Percentiles rank a stretch among this genome's conserved stretches.
phyloP scores from a whole-genome alignment of 1,284 basidiomycete genomes.

The Cystobasidium pallidum region DNA sequence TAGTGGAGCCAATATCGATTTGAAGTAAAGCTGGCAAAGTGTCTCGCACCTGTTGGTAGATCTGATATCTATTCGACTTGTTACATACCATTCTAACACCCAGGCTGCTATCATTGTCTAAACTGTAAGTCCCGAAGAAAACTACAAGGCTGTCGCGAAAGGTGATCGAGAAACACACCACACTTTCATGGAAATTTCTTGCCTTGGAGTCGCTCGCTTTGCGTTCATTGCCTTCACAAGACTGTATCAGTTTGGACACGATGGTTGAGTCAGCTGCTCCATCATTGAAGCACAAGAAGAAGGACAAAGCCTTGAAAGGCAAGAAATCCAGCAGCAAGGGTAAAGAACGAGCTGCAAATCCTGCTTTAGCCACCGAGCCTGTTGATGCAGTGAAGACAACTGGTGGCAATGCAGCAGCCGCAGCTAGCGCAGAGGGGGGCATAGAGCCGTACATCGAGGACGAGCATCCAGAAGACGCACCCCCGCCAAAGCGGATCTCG shows the following conservation, averaged over 20 bases:
- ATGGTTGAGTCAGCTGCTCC: constrained; percentile 15
- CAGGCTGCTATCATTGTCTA: too few species aligned
- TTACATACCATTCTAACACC: too few species aligned
- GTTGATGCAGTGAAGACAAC: constrained; percentile 1
- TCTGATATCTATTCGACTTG: too few species aligned
- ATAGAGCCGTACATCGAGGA: constrained; percentile 43
- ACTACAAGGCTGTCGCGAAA: too few species aligned
- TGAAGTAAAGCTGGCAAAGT: too few species aligned
- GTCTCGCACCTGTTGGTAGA: too few species aligned
- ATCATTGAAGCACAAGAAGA: constrained; percentile 34
- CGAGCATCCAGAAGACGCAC: constrained; percentile 38
- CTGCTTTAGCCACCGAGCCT: constrained; percentile 28
- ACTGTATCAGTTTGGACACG: not conserved
- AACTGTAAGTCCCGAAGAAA: too few species aligned
- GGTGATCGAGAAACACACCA: constrained; percentile 19
- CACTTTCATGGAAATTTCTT: constrained; percentile 3
- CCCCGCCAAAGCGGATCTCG: constrained; percentile 18
- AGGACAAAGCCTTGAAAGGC: constrained; percentile 27
- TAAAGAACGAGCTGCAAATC: constrained; percentile 34
- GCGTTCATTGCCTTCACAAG: not conserved
- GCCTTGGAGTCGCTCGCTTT: not conserved
- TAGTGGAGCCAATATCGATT: too few species aligned
- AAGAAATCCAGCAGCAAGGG: constrained; percentile 38
- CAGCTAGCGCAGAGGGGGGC: constrained; percentile 26
- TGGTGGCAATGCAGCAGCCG: constrained; percentile 7